A percentile compares a stretch with the other conserved stretches of the same genome.
Conservation (phyloP, 1,284 basidiomycete species). For the Ganoderma leucocontextum region DNA sequence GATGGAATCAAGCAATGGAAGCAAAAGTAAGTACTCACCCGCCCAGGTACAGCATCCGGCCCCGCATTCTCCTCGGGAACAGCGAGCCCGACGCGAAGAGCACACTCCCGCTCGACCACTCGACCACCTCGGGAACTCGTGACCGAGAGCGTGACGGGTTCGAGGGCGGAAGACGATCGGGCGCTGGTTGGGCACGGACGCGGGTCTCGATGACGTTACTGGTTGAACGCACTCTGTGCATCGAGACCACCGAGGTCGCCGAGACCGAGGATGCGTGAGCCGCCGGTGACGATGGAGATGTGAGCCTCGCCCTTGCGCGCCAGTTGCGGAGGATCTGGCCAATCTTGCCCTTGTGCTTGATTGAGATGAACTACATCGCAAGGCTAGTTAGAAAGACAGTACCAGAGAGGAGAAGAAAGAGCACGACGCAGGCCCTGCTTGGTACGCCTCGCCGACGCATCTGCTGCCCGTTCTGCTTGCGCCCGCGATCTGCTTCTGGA, state of each 20-base stretch:
- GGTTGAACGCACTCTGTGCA: conserved; percentile 76
- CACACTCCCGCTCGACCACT: conserved; percentile 75
- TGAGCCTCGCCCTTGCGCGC: conserved; percentile 77
- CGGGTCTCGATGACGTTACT: conserved; percentile 78
- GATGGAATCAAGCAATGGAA: background rate
- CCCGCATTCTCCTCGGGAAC: conserved; percentile 76
- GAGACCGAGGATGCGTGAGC: conserved; percentile 90
- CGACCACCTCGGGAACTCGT: conserved; percentile 89
- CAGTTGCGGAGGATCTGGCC: conserved; percentile 77
- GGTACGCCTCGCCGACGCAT: no score
- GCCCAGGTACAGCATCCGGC: conserved; percentile 77
- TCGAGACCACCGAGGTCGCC: conserved; percentile 79
- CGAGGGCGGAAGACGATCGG: conserved; percentile 95
- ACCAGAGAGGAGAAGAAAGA: conserved; percentile 15
- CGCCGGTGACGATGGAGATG: conserved; percentile 91
- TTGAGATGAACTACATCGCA: conserved; percentile 74
- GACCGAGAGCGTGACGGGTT: conserved; percentile 92
- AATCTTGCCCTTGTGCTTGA: conserved; percentile 87
- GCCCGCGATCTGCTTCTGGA: no score
- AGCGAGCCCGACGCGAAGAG: conserved; percentile 94
- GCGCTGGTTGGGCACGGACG: conserved; percentile 86
- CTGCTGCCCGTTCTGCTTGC: no score
- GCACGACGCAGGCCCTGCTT: conserved; percentile 75
- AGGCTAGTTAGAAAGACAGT: conserved; percentile 19
- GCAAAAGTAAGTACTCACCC: conserved; percentile 53